Evolutionary conservation across 2,329 filamentous ascomycete genomes (phyloP).

Genomic region (Trichoderma sp.): DNA sequence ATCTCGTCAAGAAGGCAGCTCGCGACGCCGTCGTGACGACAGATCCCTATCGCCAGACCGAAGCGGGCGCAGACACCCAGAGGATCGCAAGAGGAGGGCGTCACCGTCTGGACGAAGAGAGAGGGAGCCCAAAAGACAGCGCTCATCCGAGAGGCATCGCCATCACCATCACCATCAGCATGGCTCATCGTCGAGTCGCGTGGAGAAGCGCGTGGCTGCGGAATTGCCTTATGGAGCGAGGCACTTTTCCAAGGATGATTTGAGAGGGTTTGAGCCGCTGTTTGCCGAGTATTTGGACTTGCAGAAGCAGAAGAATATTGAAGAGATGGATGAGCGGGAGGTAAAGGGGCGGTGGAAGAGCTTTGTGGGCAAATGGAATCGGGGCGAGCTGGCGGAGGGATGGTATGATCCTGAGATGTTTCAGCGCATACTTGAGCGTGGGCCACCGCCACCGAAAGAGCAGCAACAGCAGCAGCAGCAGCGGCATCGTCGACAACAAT

Average conservation of each 20-base stretch:
- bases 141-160: slow-evolving; percentile 31
- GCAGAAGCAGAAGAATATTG: slow-evolving; percentile 75
- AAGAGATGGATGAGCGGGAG: slow-evolving; percentile 73
- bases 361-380: slow-evolving; percentile 90
- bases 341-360: slow-evolving; percentile 87
- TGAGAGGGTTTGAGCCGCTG: slow-evolving; percentile 66
- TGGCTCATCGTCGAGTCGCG: slow-evolving; percentile 13
- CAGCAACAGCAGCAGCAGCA: not conserved
- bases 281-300: slow-evolving; percentile 85
- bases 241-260: slow-evolving; percentile 68
- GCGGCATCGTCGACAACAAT: slow-evolving; percentile 3
- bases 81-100: slow-evolving; percentile 24
- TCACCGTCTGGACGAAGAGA: slow-evolving; percentile 2
- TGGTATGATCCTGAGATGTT: slow-evolving; percentile 89
- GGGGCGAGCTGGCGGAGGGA: slow-evolving; percentile 78
- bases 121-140: slow-evolving; percentile 31
- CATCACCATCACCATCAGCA: not conserved
- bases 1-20: slow-evolving; percentile 6
- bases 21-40: slow-evolving; percentile 7
- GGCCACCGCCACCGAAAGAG: slow-evolving; percentile 11
- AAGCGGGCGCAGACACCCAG: slow-evolving; percentile 11
- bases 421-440: slow-evolving; percentile 39
- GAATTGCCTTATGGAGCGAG: slow-evolving; percentile 67
- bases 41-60: slow-evolving; percentile 20
- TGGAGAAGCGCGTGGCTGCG: not conserved